phyloP scores from a whole-genome alignment of 352 stramenopile species.

The Blastocystis sp. region DNA sequence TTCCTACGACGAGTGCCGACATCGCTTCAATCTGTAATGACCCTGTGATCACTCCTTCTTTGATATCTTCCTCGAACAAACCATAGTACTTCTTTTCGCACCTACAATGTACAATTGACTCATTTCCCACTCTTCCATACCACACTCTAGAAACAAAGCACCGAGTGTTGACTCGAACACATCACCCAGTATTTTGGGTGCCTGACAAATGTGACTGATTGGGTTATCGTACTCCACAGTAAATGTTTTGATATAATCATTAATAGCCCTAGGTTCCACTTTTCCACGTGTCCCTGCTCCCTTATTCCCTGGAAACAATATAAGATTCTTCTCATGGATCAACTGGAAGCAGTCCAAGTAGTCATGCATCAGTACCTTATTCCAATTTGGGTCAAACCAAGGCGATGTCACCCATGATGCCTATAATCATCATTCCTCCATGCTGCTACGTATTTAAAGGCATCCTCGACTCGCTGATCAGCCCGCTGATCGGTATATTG shows the following conservation, averaged over 20 bases:
- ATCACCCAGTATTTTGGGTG: neutral
- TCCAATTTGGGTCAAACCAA: neutral
- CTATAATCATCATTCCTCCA: neutral
- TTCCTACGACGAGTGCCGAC: neutral
- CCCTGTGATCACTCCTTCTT: neutral
- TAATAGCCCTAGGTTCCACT: neutral
- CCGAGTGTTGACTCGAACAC: constrained; percentile 7
- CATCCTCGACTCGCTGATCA: neutral
- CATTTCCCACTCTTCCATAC: neutral
- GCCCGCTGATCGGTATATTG: too few relatives aligned
- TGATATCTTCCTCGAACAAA: neutral
- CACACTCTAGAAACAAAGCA: neutral
- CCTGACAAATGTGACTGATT: neutral
- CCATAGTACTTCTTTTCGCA: neutral
- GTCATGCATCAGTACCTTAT: neutral
- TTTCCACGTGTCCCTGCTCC: neutral
- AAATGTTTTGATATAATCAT: neutral
- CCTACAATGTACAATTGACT: neutral
- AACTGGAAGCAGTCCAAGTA: neutral
- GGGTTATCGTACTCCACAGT: neutral
- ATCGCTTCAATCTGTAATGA: neutral
- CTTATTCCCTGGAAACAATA: neutral
- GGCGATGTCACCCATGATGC: neutral
- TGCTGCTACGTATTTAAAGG: neutral
- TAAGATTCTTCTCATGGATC: neutral